Conservation (phyloP, 805 yeast species). For the Pichia nakasei region DNA sequence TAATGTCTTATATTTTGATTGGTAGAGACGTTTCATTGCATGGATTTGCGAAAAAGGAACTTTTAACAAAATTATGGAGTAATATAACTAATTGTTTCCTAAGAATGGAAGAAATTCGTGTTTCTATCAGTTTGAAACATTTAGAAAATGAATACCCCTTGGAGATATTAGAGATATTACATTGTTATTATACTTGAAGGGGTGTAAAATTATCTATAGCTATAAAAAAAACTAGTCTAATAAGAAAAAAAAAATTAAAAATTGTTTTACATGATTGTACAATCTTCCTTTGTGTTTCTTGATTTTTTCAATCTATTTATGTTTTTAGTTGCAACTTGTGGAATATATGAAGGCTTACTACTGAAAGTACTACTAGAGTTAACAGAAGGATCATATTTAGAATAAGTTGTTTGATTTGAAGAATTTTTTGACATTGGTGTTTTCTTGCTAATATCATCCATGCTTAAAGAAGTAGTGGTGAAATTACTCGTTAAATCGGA, state of each 20-base stretch:
- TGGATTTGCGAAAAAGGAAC: background rate
- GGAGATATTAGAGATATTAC: constrained; percentile 6
- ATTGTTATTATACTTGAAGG: constrained; percentile 9
- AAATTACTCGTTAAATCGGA: background rate
- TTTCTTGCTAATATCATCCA: background rate
- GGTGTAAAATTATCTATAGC: too few species aligned
- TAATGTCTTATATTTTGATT: background rate
- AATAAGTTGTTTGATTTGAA: background rate
- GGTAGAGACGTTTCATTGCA: background rate
- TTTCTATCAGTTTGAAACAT: constrained; percentile 4
- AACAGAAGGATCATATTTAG: background rate
- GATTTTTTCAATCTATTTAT: constrained; percentile 10
- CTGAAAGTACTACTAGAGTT: background rate
- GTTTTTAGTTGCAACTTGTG: constrained; percentile 6
- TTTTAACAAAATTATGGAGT: background rate
- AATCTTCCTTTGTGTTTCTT: constrained; percentile 19
- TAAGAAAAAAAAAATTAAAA: background rate
- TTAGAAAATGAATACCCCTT: background rate
- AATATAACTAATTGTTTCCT: constrained; percentile 8
- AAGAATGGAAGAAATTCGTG: constrained; percentile 3
- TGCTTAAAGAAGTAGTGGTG: background rate
- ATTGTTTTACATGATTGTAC: constrained; percentile 24
- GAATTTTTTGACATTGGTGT: background rate
- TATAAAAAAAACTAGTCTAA: background rate
- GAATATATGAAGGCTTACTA: constrained; percentile 4